Conservation (phyloP, 371 early-diverging fungal genomes). For the Mortierella sp. region DNA sequence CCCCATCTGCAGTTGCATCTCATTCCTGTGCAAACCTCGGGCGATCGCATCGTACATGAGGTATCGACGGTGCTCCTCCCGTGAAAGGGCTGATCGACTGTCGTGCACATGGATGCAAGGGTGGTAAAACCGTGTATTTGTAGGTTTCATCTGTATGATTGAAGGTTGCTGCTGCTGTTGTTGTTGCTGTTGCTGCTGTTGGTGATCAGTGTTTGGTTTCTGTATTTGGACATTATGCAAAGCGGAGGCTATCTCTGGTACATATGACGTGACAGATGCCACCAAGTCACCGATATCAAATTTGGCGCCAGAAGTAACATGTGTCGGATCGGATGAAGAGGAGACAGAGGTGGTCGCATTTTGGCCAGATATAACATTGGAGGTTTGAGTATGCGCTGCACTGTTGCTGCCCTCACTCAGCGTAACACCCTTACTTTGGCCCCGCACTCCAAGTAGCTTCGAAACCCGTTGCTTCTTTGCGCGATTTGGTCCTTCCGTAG, state of each 20-base stretch:
- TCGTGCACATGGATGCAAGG: constrained; percentile 39
- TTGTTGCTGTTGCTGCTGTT: neutral
- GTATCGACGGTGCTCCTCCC: constrained; percentile 44
- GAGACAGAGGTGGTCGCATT: neutral
- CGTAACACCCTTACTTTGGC: neutral
- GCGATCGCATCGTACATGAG: constrained; percentile 35
- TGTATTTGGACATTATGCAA: constrained; percentile 7
- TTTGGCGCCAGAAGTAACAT: neutral
- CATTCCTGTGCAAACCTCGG: constrained; percentile 13
- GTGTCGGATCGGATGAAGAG: neutral
- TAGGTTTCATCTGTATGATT: constrained; percentile 5
- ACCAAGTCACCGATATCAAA: constrained; percentile 44
- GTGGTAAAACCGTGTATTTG: constrained; percentile 16
- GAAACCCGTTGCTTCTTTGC: constrained; percentile 7
- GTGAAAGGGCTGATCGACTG: constrained; percentile 33
- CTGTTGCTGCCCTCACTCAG: neutral
- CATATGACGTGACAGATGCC: constrained; percentile 39
- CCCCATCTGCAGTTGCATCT: constrained; percentile 10
- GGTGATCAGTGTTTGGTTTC: neutral
- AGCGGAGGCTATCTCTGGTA: constrained; percentile 25
- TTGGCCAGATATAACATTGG: neutral
- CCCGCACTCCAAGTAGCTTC: neutral
- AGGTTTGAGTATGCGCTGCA: neutral
- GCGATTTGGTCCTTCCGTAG: too few species aligned
- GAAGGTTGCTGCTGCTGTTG: constrained; percentile 2